These are phyloP conservation scores for Arachnomyces sp. DNA, from an alignment of 2,329 filamentous ascomycete species.

Conservation along the genomic window DNA sequence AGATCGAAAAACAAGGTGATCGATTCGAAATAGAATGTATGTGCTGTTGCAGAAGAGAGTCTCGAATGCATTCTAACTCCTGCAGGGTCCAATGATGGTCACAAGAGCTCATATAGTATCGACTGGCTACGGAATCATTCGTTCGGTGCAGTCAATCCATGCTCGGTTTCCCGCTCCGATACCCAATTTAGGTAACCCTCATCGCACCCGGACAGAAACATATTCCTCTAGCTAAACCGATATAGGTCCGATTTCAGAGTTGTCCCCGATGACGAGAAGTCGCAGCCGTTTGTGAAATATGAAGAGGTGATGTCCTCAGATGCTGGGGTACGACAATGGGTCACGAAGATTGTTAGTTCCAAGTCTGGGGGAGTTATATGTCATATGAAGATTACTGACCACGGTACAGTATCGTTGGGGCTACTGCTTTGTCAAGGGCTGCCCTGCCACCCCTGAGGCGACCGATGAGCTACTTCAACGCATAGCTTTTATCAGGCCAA, in stretches of 20 bases:
- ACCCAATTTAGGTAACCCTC: conserved; percentile 3
- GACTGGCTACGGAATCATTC: conserved; percentile 49
- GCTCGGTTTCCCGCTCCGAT: neutral
- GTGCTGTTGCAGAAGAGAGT: conserved; percentile 11
- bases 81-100: conserved; percentile 58
- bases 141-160: conserved; percentile 24
- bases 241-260: conserved; percentile 8
- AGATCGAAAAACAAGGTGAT: conserved; percentile 25
- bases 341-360: conserved; percentile 48
- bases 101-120: conserved; percentile 60
- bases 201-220: neutral
- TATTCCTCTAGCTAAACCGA: conserved; percentile 2
- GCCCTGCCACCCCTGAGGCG: conserved; percentile 59
- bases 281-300: conserved; percentile 54
- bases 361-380: neutral
- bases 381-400: neutral
- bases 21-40: conserved; percentile 46
- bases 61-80: conserved; percentile 10
- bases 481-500: conserved; percentile 79
- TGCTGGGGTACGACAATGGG: conserved; percentile 51
- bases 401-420: conserved; percentile 54
- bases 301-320: conserved; percentile 52
- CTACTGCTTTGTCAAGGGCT: conserved; percentile 66
- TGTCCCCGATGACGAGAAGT: conserved; percentile 23
- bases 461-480: conserved; percentile 68